These are phyloP conservation scores for Biscutella auriculata DNA, from an alignment of 441 rosid genomes.

Conservation along the genomic window DNA sequence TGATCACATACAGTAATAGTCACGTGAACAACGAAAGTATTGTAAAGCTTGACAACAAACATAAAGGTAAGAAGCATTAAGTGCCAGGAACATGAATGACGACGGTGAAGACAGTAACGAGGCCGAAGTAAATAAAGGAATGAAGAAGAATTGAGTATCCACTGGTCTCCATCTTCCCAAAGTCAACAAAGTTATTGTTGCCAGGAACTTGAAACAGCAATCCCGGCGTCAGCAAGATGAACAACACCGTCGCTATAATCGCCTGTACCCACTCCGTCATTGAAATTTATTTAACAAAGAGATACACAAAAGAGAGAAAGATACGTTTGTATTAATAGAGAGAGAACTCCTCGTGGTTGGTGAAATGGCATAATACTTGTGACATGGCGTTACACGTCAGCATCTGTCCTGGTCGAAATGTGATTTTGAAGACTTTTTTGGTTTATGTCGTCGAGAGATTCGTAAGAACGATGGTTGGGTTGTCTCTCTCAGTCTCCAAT, in stretches of 20 bases:
- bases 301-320: not conserved
- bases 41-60: no score
- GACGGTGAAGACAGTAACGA: slow-evolving; percentile 11
- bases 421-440: not conserved
- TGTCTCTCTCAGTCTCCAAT: slow-evolving; percentile 3
- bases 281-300: not conserved
- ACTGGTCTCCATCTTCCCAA: slow-evolving; percentile 22
- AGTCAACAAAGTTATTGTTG: slow-evolving; percentile 15
- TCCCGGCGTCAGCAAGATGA: slow-evolving; percentile 16
- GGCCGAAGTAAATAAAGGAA: slow-evolving; percentile 18
- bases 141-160: slow-evolving; percentile 17
- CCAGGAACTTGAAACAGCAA: slow-evolving; percentile 21
- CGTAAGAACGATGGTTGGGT: slow-evolving; percentile 14
- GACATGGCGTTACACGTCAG: not conserved
- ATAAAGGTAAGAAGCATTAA: no score
- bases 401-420: not conserved
- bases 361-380: slow-evolving; percentile 10
- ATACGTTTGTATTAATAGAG: not conserved
- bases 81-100: slow-evolving; percentile 13
- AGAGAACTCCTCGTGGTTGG: slow-evolving; percentile 17
- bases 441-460: slow-evolving; percentile 1
- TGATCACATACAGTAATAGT: no score
- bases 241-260: slow-evolving; percentile 15
- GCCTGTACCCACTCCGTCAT: slow-evolving; percentile 15
- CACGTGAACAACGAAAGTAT: no score